phyloP scores from a whole-genome alignment of 2,329 filamentous ascomycete genomes.

The Chaetomium sp. region DNA sequence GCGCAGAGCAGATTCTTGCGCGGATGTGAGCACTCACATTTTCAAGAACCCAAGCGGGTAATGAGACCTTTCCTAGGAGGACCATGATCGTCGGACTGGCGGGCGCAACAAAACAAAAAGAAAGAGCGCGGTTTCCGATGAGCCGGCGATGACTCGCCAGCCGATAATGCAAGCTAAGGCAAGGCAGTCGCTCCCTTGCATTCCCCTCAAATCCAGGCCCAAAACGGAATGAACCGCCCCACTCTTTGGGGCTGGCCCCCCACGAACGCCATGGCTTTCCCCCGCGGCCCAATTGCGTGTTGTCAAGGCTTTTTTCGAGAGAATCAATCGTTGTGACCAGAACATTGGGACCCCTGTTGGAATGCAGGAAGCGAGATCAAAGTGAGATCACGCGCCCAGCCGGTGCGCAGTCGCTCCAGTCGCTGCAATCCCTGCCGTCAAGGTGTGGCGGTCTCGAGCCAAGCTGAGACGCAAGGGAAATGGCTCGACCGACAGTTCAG shows the following conservation, averaged over 20 bases:
- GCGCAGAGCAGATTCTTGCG: background rate
- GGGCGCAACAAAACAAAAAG: constrained; percentile 1
- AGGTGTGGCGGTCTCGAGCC: background rate
- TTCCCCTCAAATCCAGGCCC: constrained; percentile 5
- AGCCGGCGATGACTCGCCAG: background rate
- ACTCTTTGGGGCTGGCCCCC: background rate
- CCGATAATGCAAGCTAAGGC: background rate
- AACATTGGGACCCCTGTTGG: background rate
- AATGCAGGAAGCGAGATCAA: constrained; percentile 7
- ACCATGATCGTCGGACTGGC: constrained; percentile 2
- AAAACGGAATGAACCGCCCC: constrained; percentile 6
- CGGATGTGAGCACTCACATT: background rate
- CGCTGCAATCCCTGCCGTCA: background rate
- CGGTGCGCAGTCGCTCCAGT: background rate
- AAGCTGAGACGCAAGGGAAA: background rate
- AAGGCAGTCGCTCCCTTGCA: background rate
- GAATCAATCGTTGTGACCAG: constrained; percentile 1
- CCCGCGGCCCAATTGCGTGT: constrained; percentile 7
- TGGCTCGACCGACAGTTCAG: background rate
- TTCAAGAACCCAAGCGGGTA: background rate
- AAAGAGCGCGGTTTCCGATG: constrained; percentile 1
- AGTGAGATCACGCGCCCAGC: constrained; percentile 10
- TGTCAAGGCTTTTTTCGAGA: background rate
- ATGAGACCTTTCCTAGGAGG: background rate
- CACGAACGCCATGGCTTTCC: background rate